Evolutionary conservation across 1,284 basidiomycete species (phyloP).

Genomic region (Ganoderma boninense): DNA sequence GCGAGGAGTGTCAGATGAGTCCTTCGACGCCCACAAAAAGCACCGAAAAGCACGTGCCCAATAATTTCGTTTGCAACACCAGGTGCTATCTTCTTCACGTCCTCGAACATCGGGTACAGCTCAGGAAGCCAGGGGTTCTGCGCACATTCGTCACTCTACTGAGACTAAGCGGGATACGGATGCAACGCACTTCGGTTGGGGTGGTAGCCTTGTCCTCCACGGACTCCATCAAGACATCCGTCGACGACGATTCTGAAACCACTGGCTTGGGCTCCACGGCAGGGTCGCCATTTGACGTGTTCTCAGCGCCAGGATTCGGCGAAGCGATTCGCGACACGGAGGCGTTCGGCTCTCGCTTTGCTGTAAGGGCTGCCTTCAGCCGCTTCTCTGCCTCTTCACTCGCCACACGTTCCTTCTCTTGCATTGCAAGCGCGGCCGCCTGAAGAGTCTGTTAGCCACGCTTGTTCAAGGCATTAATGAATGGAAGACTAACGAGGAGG

Average conservation of each 20-base stretch:
- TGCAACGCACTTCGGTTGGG: constrained; percentile 24
- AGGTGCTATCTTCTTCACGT: constrained; percentile 74
- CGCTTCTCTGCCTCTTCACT: constrained; percentile 80
- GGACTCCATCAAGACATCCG: constrained; percentile 60
- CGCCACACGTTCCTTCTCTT: constrained; percentile 70
- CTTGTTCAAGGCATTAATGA: not conserved
- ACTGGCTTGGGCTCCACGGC: constrained; percentile 45
- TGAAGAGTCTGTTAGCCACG: constrained; percentile 35
- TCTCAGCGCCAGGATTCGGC: constrained; percentile 51
- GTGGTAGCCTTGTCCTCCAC: constrained; percentile 26
- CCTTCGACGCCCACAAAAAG: constrained; percentile 34
- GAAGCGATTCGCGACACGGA: constrained; percentile 68
- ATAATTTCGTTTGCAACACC: constrained; percentile 69
- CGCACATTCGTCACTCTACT: constrained; percentile 1
- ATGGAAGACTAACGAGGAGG: constrained; percentile 60
- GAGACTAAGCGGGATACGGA: not conserved
- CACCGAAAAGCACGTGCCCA: constrained; percentile 59
- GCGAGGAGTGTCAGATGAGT: not conserved
- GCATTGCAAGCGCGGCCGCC: constrained; percentile 64
- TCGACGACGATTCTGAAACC: constrained; percentile 40
- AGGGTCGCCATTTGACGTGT: constrained; percentile 44
- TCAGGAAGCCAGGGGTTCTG: constrained; percentile 83
- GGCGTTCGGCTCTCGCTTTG: constrained; percentile 73
- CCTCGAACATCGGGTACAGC: constrained; percentile 72
- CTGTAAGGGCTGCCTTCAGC: constrained; percentile 76